These are phyloP conservation scores for Sporothrix inflata DNA, from an alignment of 2,329 filamentous ascomycete genomes.

Conservation along the genomic window DNA sequence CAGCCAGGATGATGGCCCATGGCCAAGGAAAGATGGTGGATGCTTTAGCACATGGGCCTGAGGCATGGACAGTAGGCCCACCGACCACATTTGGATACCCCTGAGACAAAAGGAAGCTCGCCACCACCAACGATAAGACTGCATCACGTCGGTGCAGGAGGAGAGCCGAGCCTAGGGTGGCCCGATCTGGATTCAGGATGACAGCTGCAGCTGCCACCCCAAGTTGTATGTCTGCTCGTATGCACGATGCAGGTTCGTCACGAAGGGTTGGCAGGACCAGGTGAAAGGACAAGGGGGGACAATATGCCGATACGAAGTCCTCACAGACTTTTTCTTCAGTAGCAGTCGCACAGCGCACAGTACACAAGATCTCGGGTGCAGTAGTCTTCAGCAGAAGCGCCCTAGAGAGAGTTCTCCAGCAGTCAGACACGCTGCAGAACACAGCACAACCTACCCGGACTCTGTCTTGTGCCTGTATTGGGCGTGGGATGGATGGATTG, in stretches of 20 bases:
- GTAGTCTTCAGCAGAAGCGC: not conserved
- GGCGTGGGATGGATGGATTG: not conserved
- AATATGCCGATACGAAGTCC: not conserved
- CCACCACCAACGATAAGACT: not conserved
- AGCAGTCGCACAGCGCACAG: not conserved
- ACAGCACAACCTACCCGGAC: not conserved
- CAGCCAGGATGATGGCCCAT: not conserved
- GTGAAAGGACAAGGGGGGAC: not conserved
- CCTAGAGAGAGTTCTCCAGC: not conserved
- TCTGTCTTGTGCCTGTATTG: slow-evolving; percentile 12
- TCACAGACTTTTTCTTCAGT: not conserved
- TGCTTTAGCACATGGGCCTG: not conserved
- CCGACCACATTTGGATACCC: not conserved
- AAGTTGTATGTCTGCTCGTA: not conserved
- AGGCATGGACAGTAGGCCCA: not conserved
- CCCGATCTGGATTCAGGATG: not conserved
- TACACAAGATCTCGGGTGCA: not conserved
- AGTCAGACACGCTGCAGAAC: not conserved
- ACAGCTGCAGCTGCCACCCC: slow-evolving; percentile 7
- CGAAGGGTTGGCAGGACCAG: not conserved
- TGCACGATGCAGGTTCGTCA: slow-evolving; percentile 17
- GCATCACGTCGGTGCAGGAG: not conserved
- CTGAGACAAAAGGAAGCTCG: not conserved
- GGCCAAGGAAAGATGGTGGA: not conserved
- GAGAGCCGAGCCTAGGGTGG: not conserved